Base-by-base conservation (phyloP, 2,329 filamentous ascomycete species). In the Xylariales sp. region DNA sequence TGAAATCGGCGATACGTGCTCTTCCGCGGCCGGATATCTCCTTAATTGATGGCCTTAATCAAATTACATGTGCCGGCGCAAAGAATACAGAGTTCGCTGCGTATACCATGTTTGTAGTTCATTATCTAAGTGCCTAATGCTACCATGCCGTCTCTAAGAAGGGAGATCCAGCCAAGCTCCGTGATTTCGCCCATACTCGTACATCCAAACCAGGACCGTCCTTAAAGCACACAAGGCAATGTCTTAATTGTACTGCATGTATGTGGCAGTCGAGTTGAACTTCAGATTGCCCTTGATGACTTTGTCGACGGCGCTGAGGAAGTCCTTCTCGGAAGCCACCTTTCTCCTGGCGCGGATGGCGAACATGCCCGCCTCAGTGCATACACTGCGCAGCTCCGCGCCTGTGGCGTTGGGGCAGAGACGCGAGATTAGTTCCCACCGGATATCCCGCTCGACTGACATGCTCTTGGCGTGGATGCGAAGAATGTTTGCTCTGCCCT, bases 401-500 rank as follows among this genome's bases (percentile, higher is more conserved):
- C 96, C 96, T 0, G 96, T 99, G 61, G 94, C 92, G 83, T 99
- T 99, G 73, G 96, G 96, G 83, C 96, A 99, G 71, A 99, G 87
- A 75, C 96, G 91, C 23, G 94, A 97, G 78, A 99, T 98, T 72
- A 99, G 88, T 84, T 99, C 96, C 96, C 96, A 99, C 82, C 96
- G 90, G 77, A 99, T 99, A 78, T 99, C 96, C 61, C 96, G 90
- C 87, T 99, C 96, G 45, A 99, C 96, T 18, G 94, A 97, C 96
- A 99, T 99, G 80, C 93, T 97, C 91, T 98, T 99, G 76, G 96
- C 96, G 84, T 98, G 96, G 76, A 99, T 99, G 58, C 96, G 92
- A 52, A 99, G 88, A 78, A 99, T 98, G 83, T 97, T 98, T 78
- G 96, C 96, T 73, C 96, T 91, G 59, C 96, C 96, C 81, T 99